Evolutionary conservation across 2,329 filamentous ascomycete genomes (phyloP), one percentile per base, ranked within the genome.

Genomic region (Aureobasidium lini): DNA sequence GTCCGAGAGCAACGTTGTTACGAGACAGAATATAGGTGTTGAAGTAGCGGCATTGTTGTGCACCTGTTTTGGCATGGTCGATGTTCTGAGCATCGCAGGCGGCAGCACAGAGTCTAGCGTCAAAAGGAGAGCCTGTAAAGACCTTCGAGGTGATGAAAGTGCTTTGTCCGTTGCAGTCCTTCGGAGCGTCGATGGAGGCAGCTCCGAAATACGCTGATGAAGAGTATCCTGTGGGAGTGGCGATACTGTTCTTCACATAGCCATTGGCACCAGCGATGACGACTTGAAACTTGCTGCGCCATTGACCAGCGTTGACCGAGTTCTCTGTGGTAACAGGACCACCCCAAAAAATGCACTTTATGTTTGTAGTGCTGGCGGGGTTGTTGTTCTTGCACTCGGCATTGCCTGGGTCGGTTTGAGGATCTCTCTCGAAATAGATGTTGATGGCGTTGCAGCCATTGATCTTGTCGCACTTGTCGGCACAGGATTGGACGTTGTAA

Each of bases 381-480:
- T 23, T 23, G 23, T 23, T 23, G 43, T 74, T 68, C 9, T 65
- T 54, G 63, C 73, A 75, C 13, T 52, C 59, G 32, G 60, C 23
- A 3, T 23, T 66, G 15, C 60, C 67, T 5, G 73, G 70, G 37
- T 67, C 63, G 13, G 71, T 23, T 4, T 62, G 64, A 9, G 73
- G 72, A 49, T 73, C 70, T 40, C 73, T 68, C 61, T 73, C 71
- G 48, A 67, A 64, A 63, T 70, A 72, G 46, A 73, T 60, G 62
- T 74, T 74, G 65, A 74, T 72, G 18, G 64, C 65, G n/a, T 60
- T 42, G 54, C 72, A 74, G 6, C 61, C 66, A n/a, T 43, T 32
- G 9, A 62, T 62, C 29, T 64, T 61, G 49, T 72, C 66, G 54
- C 72, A 74, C 44, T 64, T 62, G n/a, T 40, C 32, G 6, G 65